These are phyloP conservation scores for Penicillium sp. DNA, from an alignment of 2,329 filamentous ascomycete genomes.

Conservation along the genomic window DNA sequence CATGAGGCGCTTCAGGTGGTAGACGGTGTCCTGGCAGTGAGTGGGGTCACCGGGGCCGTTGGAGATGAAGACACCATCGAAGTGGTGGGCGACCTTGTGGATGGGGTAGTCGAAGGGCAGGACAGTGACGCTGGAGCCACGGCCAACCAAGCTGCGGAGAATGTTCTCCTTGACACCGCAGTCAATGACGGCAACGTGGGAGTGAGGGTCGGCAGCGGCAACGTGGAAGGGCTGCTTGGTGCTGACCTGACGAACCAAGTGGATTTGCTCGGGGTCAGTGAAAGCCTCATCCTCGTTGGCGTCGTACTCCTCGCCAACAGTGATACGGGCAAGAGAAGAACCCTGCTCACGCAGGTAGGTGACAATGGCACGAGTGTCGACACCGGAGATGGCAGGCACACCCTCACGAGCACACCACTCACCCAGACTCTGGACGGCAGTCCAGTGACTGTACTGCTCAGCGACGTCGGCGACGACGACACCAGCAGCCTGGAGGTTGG, in stretches of 20 bases:
- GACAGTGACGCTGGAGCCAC: conserved; percentile 87
- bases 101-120: conserved; percentile 98
- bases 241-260: conserved; percentile 92
- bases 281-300: conserved; percentile 97
- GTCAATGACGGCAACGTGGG: conserved; percentile 93
- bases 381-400: conserved; percentile 91
- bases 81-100: conserved; percentile 97
- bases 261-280: conserved; percentile 92
- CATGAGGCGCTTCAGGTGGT: conserved; percentile 89
- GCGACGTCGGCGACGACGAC: conserved; percentile 96
- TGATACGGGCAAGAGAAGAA: conserved; percentile 91
- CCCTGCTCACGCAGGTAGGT: conserved; percentile 94
- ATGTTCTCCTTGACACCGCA: conserved; percentile 99
- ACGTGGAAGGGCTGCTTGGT: conserved; percentile 98
- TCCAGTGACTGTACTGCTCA: conserved; percentile 96
- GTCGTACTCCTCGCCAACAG: conserved; percentile 96
- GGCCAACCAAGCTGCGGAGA: conserved; percentile 86
- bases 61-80: conserved; percentile 98
- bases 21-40: conserved; percentile 91
- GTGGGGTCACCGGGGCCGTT: conserved; percentile 98
- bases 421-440: conserved; percentile 87
- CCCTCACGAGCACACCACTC: conserved; percentile 97
- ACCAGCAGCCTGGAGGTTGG: conserved; percentile 93
- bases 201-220: conserved; percentile 76
- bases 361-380: conserved; percentile 95